Conservation (phyloP, 148 eudicot species). For the Fagopyrum tataricum region DNA sequence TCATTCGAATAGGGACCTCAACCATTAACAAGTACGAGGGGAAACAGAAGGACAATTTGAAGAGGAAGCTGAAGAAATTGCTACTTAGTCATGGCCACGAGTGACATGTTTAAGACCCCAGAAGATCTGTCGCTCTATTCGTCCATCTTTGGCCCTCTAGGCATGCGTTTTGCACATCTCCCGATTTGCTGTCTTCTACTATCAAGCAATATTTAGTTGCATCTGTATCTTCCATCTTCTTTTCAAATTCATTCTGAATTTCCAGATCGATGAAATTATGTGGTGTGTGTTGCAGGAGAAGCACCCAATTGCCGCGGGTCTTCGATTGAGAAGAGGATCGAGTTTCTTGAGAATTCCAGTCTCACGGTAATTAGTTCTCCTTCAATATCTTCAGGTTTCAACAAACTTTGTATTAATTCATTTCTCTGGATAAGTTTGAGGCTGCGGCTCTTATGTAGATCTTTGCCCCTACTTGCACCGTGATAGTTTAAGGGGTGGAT, state of each 20-base stretch:
- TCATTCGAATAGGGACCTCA: no score
- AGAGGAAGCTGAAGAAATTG: not conserved
- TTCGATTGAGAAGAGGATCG: slow-evolving; percentile 78
- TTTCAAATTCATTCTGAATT: not conserved
- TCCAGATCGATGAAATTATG: not conserved
- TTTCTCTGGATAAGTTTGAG: not conserved
- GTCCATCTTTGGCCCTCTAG: slow-evolving; percentile 47
- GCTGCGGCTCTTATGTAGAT: not conserved
- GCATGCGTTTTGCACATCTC: slow-evolving; percentile 12
- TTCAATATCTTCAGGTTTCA: not conserved
- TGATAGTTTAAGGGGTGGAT: not conserved
- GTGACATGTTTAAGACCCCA: slow-evolving; percentile 37
- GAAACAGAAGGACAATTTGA: not conserved
- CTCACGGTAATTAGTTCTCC: slow-evolving; percentile 38
- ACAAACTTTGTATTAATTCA: not conserved
- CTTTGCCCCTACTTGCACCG: not conserved
- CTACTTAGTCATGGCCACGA: slow-evolving; percentile 42
- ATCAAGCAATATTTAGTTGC: not conserved
- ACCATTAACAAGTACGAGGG: no score
- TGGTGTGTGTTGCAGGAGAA: slow-evolving; percentile 36
- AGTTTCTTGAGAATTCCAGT: slow-evolving; percentile 63
- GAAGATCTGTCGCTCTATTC: slow-evolving; percentile 45
- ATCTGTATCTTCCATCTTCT: not conserved
- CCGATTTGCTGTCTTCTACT: not conserved
- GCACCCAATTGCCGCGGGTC: slow-evolving; percentile 47